Base-by-base conservation (phyloP, 2,329 filamentous ascomycete species). In the Aspergillus pseudoterreus region DNA sequence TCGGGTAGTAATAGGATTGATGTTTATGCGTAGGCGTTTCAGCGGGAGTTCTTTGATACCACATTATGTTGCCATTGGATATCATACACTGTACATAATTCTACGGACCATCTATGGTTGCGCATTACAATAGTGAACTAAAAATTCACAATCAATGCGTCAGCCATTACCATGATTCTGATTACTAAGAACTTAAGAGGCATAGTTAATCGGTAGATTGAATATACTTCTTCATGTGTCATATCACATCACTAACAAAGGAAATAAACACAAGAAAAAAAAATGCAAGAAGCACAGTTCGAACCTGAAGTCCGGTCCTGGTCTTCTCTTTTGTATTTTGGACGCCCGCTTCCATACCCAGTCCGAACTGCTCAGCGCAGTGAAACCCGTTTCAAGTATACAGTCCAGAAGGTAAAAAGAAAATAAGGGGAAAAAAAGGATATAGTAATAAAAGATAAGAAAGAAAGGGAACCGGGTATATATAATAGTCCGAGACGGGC, bases 1-100 rank as follows among this genome's bases (percentile, higher is more conserved):
- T 32, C 32, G 11, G 46, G 44, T 3, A 52, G 50, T 43, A 53
- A 43, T 38, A 52, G 50, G 33, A 57, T 66, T 19, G 56, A 59
- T 32, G 54, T 63, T 36, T 55, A 53, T 42, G 58, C 57, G 35
- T 66, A 50, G 61, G 15, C 14, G 10, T 42, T 22, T 38, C 43
- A 14, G 15, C 14, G 15, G 11, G 19, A 17, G 39, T 42, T 42
- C 17, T 42, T 42, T 22, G 39, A 42, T 42, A 42, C 39, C 39
- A 42, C 11, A 35, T 35, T 12, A 35, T 38, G 15, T n/a, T 38
- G 8, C 14, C 12, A 38, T 38, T 30, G 27, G 27, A 30, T 30
- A 30, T 30, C 27, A 30, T 30, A 3, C 27, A 30, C 8, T 30
- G 27, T 30, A 30, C 27, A 30, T 30, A 30, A 9, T 30, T 30